Evolutionary conservation across 345 rosid genomes (phyloP).

Genomic region (Schrenkiella parvula): DNA sequence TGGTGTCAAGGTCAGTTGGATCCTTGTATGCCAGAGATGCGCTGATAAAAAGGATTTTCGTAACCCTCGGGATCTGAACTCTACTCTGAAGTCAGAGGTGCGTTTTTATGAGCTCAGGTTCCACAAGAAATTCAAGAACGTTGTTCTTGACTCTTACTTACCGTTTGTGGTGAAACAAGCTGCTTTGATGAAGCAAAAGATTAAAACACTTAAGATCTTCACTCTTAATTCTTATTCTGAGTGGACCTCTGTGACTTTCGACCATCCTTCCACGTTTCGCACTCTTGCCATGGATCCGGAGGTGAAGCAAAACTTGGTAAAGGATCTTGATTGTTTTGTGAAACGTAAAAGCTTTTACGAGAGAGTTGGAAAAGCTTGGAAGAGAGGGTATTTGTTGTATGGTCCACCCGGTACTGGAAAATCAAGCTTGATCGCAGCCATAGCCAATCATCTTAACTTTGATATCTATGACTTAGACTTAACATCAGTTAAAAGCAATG

Average conservation of each 20-base stretch:
- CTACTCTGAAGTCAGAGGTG: constrained; percentile 35
- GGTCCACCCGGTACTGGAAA: constrained; percentile 83
- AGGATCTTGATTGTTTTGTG: constrained; percentile 60
- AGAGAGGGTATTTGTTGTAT: constrained; percentile 70
- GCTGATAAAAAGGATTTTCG: constrained; percentile 25
- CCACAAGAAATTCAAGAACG: constrained; percentile 44
- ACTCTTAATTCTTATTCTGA: constrained; percentile 34
- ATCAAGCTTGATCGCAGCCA: constrained; percentile 82
- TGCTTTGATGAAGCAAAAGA: constrained; percentile 34
- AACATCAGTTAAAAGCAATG: constrained; percentile 36
- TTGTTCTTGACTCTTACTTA: constrained; percentile 48
- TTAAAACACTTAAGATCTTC: constrained; percentile 51
- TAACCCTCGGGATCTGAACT: constrained; percentile 22
- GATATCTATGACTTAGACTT: constrained; percentile 71
- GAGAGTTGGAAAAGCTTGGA: constrained; percentile 80
- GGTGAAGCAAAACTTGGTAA: constrained; percentile 37
- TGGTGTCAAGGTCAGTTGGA: constrained; percentile 53
- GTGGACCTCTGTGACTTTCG: constrained; percentile 59
- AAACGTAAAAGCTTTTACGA: constrained; percentile 47
- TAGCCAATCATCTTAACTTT: constrained; percentile 69
- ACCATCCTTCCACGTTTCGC: constrained; percentile 73
- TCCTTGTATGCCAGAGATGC: constrained; percentile 39
- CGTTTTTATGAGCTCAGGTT: constrained; percentile 54
- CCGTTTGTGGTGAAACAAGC: constrained; percentile 47
- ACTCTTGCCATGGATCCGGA: constrained; percentile 58